Conservation (phyloP, 1,139 yeast species). For the Saccharomycopsis crataegensis region DNA sequence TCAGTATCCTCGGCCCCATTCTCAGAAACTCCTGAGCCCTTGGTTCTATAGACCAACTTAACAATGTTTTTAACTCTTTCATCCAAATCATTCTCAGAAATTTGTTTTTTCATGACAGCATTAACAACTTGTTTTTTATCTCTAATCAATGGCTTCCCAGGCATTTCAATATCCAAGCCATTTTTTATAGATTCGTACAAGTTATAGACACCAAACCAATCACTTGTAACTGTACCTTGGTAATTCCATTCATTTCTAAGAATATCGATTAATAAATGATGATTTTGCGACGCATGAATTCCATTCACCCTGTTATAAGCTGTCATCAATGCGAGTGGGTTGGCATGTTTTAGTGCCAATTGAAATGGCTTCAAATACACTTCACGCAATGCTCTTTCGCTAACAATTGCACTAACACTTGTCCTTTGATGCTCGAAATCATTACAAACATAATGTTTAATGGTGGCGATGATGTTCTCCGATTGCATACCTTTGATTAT, state of each 20-base stretch:
- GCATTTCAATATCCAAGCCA: conserved; percentile 65
- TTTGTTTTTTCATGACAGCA: conserved; percentile 32
- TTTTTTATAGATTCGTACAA: conserved; percentile 52
- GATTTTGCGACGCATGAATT: conserved; percentile 55
- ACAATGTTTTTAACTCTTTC: conserved; percentile 52
- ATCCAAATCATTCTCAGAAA: conserved; percentile 41
- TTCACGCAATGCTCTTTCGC: conserved; percentile 39
- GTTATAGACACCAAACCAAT: conserved; percentile 58
- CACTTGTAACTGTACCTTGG: conserved; percentile 60
- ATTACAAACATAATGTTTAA: conserved; percentile 49
- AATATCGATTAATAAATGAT: conserved; percentile 22
- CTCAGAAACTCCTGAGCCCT: conserved; percentile 30
- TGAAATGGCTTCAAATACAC: conserved; percentile 56
- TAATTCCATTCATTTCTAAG: conserved; percentile 22
- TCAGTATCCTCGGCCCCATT: conserved; percentile 48
- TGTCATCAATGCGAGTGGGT: conserved; percentile 58
- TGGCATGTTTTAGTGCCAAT: conserved; percentile 48
- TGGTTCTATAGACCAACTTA: conserved; percentile 40
- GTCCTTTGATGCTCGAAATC: conserved; percentile 55
- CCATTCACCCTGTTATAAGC: conserved; percentile 54
- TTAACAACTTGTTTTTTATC: conserved; percentile 33
- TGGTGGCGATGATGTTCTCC: conserved; percentile 45
- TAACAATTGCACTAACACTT: conserved; percentile 45
- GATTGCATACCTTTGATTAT: conserved; percentile 34
- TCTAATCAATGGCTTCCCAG: conserved; percentile 42